Base-by-base conservation (phyloP, 2,329 filamentous ascomycete genomes). In the Arachnopeziza araneosa region DNA sequence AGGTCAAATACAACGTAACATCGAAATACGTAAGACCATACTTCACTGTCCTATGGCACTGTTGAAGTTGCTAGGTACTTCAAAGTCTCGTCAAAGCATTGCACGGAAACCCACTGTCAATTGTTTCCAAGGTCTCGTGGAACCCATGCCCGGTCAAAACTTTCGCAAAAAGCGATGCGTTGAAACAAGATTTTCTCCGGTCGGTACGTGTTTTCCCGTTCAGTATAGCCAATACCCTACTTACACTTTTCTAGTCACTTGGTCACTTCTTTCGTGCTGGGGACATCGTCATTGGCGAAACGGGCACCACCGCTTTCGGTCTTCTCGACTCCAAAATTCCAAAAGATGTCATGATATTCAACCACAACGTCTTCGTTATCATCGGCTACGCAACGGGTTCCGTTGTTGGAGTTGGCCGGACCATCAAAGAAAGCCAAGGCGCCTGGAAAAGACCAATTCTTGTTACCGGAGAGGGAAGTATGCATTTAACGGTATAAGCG, bases 311-410 rank as follows among this genome's bases (percentile, higher is more conserved):
- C 60, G 91, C 90, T 75, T 93, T 95, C 72, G 91, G 91, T 57
- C 88, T 93, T 68, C 90, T 88, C 83, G 89, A 92, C 58, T 91
- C 90, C 7, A 81, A 82, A 48, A 93, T 96, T 76, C 91, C 91
- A 0, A 70, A 77, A 1, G 80, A 82, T n/a, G 87, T 91, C 17
- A 89, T 82, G 3, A 87, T 87, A 14, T 83, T 96, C 69, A 91
- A 83, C 55, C 36, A 14, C 6, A 44, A 5, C 4, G 17, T 44
- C 36, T 44, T 19, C 17, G 75, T 83, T 2, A 84, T 80, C 0
- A 84, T 85, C 59, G 82, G 82, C 0, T 85, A 83, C 71, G 85
- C 83, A 74, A 77, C 86, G 0, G 80, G 80, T 1, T 83, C 80
- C 1, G 77, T 80, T 1, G 77, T 81, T 26, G 83, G 83, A 4